Evolutionary conservation across 768 basidiomycete species (phyloP).

Genomic region (Gymnopilus junonius): DNA sequence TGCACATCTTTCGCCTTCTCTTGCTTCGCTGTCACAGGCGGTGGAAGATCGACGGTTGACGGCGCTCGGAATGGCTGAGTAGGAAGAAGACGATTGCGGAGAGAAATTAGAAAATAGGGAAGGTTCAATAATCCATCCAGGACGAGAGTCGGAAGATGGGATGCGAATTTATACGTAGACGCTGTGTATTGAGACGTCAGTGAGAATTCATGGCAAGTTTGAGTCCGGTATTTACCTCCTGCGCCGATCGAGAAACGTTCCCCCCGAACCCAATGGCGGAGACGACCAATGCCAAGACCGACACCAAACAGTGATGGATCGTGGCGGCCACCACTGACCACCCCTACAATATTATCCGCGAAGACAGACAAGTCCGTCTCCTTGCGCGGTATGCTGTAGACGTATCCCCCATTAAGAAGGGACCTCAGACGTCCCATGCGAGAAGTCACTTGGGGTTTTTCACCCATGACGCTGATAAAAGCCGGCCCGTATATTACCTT

Average conservation of each 20-base stretch:
- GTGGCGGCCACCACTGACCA: constrained; percentile 61
- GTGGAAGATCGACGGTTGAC: constrained; percentile 33
- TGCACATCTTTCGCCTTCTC: constrained; percentile 11
- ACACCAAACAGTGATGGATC: constrained; percentile 47
- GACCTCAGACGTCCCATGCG: constrained; percentile 29
- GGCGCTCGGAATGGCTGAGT: constrained; percentile 46
- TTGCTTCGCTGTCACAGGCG: constrained; percentile 22
- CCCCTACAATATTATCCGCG: constrained; percentile 58
- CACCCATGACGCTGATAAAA: constrained; percentile 53
- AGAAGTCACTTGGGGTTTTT: constrained; percentile 27
- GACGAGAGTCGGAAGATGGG: constrained; percentile 65
- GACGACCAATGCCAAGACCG: constrained; percentile 48
- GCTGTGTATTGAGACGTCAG: constrained; percentile 44
- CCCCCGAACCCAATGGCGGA: constrained; percentile 64
- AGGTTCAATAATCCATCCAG: constrained; percentile 70
- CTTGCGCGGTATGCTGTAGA: constrained; percentile 48
- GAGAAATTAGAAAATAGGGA: constrained; percentile 64
- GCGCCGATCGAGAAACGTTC: constrained; percentile 77
- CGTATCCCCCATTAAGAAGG: constrained; percentile 42
- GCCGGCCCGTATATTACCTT: constrained; percentile 74
- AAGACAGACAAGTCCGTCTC: constrained; percentile 63
- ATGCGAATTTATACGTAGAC: constrained; percentile 69
- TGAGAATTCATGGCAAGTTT: background rate
- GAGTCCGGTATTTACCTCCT: constrained; percentile 61
- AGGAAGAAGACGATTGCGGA: constrained; percentile 65